phyloP scores from a whole-genome alignment of 306 rosid species.

The Vigna radiata region DNA sequence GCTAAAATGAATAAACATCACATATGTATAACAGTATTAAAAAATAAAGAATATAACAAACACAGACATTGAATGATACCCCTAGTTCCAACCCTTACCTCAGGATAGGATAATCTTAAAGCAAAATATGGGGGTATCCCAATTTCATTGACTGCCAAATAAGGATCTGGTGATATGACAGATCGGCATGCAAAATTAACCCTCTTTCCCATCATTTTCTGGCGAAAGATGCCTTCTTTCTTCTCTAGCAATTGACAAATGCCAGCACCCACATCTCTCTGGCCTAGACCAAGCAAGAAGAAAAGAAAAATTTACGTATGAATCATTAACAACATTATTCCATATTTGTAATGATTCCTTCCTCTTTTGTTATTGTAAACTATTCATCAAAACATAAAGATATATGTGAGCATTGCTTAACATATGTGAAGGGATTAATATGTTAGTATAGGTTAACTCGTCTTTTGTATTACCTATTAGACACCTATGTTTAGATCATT shows the following conservation, averaged over 20 bases:
- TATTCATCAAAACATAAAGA: constrained; percentile 3
- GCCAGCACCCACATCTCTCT: constrained; percentile 66
- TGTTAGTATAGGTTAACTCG: too few relatives aligned
- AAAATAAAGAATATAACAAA: constrained; percentile 7
- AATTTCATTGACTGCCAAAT: constrained; percentile 96
- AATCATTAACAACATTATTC: constrained; percentile 38
- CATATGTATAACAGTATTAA: not conserved
- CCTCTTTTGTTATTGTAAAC: constrained; percentile 4
- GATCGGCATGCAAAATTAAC: constrained; percentile 98
- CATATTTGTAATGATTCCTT: constrained; percentile 8
- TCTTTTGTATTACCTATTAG: too few relatives aligned
- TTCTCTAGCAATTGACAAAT: constrained; percentile 92
- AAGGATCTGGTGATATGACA: constrained; percentile 98
- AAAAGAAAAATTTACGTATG: constrained; percentile 15
- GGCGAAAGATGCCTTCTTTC: constrained; percentile 97
- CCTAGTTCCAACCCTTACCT: constrained; percentile 60
- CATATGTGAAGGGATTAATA: too few relatives aligned
- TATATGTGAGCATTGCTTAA: too few relatives aligned
- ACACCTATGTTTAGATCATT: too few relatives aligned
- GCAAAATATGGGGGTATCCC: constrained; percentile 99
- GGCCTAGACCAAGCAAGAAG: constrained; percentile 56
- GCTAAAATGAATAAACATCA: not conserved
- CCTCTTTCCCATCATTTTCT: constrained; percentile 99
- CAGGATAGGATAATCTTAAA: constrained; percentile 80
- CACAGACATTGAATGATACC: constrained; percentile 13